Base-by-base conservation (phyloP, 2,329 filamentous ascomycete species). In the Triangularia verruculosa region DNA sequence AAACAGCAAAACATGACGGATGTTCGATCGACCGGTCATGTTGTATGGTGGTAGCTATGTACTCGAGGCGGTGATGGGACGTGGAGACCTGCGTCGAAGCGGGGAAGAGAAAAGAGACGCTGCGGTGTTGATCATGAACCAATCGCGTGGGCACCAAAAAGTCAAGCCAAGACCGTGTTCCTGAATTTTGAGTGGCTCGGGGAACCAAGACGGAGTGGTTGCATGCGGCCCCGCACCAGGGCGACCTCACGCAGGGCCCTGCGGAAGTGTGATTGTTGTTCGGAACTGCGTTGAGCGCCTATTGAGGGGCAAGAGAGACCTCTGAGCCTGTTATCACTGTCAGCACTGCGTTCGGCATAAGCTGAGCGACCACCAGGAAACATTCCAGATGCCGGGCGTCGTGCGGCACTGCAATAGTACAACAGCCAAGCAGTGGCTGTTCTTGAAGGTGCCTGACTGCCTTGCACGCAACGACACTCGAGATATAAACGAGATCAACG, bases 181-280 rank as follows among this genome's bases (percentile, higher is more conserved):
- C 59, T 61, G 59, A 20, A 30, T 47, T 11, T n/a, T 32, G 32
- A 51, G 55, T 61, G 59, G 59, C 17, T 20, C 1, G n/a, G 24
- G 17, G n/a, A 47, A 17, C 39, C n/a, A 47, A 47, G 39, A 47
- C 17, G 39, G 51, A 55, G 22, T 57, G 53, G 51, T 57, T 55
- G 32, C 34, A 57, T 57, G 34, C 59, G 24, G 59, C 20, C 17
- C 25, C 32, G 32, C 52, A 34, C n/a, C n/a, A 61, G 59, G 59
- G 28, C 59, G 59, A 51, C 59, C 24, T 55, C 11, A 28, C 9
- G 39, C n/a, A 17, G 39, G 39, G 39, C 39, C 15, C 34, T 39
- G n/a, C 9, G 39, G 9, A 20, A 4, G 39, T 20, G 39, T 47
- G 39, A 47, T 47, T 47, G 39, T 17, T 47, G n/a, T 20, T 47